Base-by-base conservation (phyloP, 139 green algal genomes). In the Pseudopediastrum boryanum region DNA sequence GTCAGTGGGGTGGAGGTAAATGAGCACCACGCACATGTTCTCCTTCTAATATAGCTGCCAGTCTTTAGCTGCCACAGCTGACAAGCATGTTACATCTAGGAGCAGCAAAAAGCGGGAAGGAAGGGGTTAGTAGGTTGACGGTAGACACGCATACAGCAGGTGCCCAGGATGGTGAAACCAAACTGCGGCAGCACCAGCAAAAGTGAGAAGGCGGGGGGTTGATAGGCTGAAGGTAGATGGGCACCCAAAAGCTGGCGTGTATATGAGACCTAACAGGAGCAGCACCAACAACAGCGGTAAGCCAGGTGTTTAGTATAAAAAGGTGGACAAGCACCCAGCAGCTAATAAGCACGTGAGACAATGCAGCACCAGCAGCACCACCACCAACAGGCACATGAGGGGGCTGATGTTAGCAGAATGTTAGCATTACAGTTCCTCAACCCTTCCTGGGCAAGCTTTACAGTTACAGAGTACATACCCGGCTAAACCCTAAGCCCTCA, bases 401-500 rank as follows among this genome's bases (percentile, higher is more conserved):
- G 16, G 19, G 10, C 58, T 16, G 25, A 39, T 31, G 19, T 27
- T 31, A 13, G 21, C 16, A 13, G 13, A 36, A 16, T 13, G 21
- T 13, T n/a, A 31, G 25, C 19, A 19, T 23, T 16, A 23, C 10
- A 67, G 29, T 31, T n/a, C 58, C 25, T 31, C 58, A 19, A n/a
- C 16, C 58, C 19, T n/a, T 27, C 33, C 58, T n/a, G 29, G 23
- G 23, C 31, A 31, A 50, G 25, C 35, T 44, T 0, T 39, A 38
- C n/a, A 23, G 8, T 12, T 8, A 27, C 38, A 21, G 10, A 12
- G 52, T n/a, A 52, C 50, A 62, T 13, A 6, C 0, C 13, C 43
- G 29, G 56, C 6, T 31, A 2, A 73, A 69, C 75, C 39, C n/a
- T 21, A 78, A 50, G 66, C 21, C 33, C 80, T 25, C 41, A 80